Conservation (phyloP, 2,329 filamentous ascomycete genomes). For the Ophiostoma piceae region DNA sequence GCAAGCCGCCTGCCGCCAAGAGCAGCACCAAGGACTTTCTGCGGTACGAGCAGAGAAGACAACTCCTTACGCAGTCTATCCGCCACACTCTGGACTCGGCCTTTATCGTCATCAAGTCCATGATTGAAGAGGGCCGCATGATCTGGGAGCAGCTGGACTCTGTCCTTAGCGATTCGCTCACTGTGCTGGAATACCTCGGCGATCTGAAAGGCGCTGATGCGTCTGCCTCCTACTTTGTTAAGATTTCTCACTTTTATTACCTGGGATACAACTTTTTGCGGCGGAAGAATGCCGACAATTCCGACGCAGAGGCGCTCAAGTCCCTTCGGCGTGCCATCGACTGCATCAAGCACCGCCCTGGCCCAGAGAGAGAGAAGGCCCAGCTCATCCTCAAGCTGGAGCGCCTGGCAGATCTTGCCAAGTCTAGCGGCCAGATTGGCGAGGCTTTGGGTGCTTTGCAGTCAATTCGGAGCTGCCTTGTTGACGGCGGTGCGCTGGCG, state of each 20-base stretch:
- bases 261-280: slow-evolving; percentile 52
- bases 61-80: slow-evolving; percentile 48
- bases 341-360: slow-evolving; percentile 50
- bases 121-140: slow-evolving; percentile 44
- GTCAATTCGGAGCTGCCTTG: slow-evolving; percentile 56
- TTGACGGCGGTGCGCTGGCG: slow-evolving; percentile 54
- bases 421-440: slow-evolving; percentile 46
- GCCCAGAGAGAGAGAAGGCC: slow-evolving; percentile 53
- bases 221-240: slow-evolving; percentile 48
- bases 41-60: slow-evolving; percentile 57
- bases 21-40: slow-evolving; percentile 53
- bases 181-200: slow-evolving; percentile 50
- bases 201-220: slow-evolving; percentile 34
- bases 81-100: slow-evolving; percentile 56
- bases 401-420: slow-evolving; percentile 58
- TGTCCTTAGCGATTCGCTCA: slow-evolving; percentile 51
- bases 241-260: slow-evolving; percentile 68
- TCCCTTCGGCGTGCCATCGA: slow-evolving; percentile 61
- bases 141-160: slow-evolving; percentile 54
- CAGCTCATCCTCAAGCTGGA: slow-evolving; percentile 61
- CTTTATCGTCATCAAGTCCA: slow-evolving; percentile 50
- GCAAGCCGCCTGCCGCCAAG: slow-evolving; percentile 49
- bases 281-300: slow-evolving; percentile 40
- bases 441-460: slow-evolving; percentile 56
- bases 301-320: slow-evolving; percentile 37